These are phyloP conservation scores for Torulaspora indica DNA, from an alignment of 805 yeast species.

Conservation along the genomic window DNA sequence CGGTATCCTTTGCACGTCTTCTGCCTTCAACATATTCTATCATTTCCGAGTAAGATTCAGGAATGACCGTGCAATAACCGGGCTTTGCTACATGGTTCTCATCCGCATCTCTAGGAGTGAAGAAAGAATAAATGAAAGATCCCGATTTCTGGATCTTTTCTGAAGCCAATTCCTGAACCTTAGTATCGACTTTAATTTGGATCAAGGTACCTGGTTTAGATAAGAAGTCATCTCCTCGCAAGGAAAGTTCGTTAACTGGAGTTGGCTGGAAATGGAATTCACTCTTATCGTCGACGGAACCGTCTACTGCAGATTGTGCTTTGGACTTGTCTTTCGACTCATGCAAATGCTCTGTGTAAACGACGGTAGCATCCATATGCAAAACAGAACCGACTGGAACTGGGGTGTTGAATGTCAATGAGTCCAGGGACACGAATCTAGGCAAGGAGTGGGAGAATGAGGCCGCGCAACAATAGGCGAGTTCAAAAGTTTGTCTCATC, in stretches of 20 bases:
- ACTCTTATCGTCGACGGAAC: conserved; percentile 23
- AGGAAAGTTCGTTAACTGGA: conserved; percentile 50
- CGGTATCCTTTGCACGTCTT: conserved; percentile 82
- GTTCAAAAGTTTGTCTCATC: conserved; percentile 86
- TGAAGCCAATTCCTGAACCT: conserved; percentile 63
- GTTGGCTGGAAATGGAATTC: conserved; percentile 50
- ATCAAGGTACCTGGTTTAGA: conserved; percentile 79
- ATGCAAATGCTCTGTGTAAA: conserved; percentile 78
- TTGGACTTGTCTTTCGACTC: conserved; percentile 27
- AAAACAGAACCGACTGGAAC: conserved; percentile 93
- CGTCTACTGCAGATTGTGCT: conserved; percentile 31
- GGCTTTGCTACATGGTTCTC: conserved; percentile 38
- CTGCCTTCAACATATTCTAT: conserved; percentile 86
- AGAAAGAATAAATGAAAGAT: conserved; percentile 82
- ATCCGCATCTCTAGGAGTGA: conserved; percentile 59
- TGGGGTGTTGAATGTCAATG: conserved; percentile 88
- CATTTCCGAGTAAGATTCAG: conserved; percentile 87
- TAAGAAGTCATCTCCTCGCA: conserved; percentile 53
- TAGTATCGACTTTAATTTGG: conserved; percentile 84
- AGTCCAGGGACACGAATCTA: conserved; percentile 82
- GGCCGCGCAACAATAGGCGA: conserved; percentile 90
- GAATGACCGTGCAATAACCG: conserved; percentile 72
- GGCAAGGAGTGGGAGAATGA: conserved; percentile 83
- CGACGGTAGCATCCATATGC: conserved; percentile 74
- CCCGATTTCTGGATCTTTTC: conserved; percentile 69